Conservation (phyloP, 805 yeast genomes). For the Debaryomyces castellii region DNA sequence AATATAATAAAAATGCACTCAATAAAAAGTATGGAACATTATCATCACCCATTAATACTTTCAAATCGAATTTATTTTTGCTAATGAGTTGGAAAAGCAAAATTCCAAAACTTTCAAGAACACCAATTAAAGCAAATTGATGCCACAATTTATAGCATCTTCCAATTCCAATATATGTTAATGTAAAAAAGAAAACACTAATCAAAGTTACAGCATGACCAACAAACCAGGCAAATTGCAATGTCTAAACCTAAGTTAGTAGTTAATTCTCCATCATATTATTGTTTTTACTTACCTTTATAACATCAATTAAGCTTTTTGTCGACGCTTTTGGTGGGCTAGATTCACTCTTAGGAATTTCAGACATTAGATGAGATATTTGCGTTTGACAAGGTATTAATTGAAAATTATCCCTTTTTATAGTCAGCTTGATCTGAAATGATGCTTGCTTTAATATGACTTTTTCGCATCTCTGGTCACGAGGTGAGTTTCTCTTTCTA, state of each 20-base stretch:
- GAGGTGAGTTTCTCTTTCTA: neutral
- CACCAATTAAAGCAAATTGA: conserved; percentile 59
- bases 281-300: conserved; percentile 15
- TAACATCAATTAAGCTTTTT: conserved; percentile 16
- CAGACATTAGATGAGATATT: neutral
- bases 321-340: neutral
- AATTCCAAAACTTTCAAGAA: conserved; percentile 71
- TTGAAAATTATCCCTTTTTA: neutral
- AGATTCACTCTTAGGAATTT: conserved; percentile 1
- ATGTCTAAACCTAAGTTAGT: conserved; percentile 29
- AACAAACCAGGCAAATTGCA: conserved; percentile 77
- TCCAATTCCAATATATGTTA: conserved; percentile 33
- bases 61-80: conserved; percentile 24
- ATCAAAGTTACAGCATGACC: conserved; percentile 40
- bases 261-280: neutral
- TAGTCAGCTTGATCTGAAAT: neutral
- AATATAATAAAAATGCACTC: conserved; percentile 47
- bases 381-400: too few species aligned
- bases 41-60: conserved; percentile 46
- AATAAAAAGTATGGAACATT: conserved; percentile 69
- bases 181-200: conserved; percentile 27
- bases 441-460: neutral
- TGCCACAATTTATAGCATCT: conserved; percentile 44
- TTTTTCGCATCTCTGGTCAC: neutral
- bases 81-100: conserved; percentile 58